phyloP scores from a whole-genome alignment of 306 rosid genomes.

The Corylus heterophylla region DNA sequence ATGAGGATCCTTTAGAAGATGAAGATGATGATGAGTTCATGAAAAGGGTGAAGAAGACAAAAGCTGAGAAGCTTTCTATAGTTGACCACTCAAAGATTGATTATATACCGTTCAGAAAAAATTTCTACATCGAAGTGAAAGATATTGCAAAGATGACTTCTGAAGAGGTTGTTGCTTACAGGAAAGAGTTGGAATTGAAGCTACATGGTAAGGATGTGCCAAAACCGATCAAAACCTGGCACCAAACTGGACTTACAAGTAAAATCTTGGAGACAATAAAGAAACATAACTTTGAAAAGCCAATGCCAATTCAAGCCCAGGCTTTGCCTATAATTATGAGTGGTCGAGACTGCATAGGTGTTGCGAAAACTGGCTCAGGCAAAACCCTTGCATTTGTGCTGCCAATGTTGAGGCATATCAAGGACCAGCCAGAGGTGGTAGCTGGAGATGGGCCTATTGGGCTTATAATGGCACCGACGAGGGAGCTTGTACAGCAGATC shows the following conservation, averaged over 20 bases:
- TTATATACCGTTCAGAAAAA: constrained; percentile 69
- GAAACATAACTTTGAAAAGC: constrained; percentile 75
- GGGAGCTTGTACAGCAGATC: constrained; percentile 97
- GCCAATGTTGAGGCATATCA: constrained; percentile 97
- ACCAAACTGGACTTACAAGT: constrained; percentile 92
- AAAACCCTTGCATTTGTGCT: constrained; percentile 94
- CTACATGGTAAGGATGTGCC: constrained; percentile 96
- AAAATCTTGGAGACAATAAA: constrained; percentile 86
- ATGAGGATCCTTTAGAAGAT: constrained; percentile 62
- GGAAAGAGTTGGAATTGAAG: constrained; percentile 86
- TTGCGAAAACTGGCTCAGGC: constrained; percentile 98
- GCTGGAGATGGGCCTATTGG: constrained; percentile 98
- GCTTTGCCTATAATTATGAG: constrained; percentile 91
- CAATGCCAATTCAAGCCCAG: constrained; percentile 95
- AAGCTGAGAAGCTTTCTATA: constrained; percentile 87
- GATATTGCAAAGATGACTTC: constrained; percentile 68
- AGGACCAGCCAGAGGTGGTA: constrained; percentile 91
- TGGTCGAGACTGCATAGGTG: constrained; percentile 93
- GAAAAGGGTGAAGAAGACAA: constrained; percentile 95
- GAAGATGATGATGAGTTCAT: constrained; percentile 95
- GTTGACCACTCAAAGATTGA: constrained; percentile 96
- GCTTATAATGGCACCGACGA: constrained; percentile 93
- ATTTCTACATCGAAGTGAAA: constrained; percentile 73
- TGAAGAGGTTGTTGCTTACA: constrained; percentile 67
- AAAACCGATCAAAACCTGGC: constrained; percentile 87